These are phyloP conservation scores for Bidens hawaiensis DNA, from an alignment of 140 eudicot genomes.

Conservation along the genomic window DNA sequence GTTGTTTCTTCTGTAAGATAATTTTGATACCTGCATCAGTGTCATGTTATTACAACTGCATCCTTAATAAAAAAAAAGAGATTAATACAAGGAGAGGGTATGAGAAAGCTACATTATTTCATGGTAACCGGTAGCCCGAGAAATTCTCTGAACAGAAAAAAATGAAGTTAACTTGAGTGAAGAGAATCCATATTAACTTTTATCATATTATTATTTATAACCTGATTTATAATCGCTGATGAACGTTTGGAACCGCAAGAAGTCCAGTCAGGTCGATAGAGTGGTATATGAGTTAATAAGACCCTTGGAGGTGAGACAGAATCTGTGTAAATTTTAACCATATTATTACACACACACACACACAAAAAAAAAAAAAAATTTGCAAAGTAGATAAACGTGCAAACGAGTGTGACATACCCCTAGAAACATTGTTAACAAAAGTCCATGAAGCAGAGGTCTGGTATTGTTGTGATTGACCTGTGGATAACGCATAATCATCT, in stretches of 20 bases:
- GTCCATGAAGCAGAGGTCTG: slow-evolving; percentile 55
- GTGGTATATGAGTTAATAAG: slow-evolving; percentile 83
- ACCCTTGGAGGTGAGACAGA: slow-evolving; percentile 54
- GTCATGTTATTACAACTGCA: slow-evolving; percentile 4
- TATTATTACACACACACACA: neutral
- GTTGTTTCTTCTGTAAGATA: slow-evolving; percentile 62
- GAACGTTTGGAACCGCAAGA: slow-evolving; percentile 84
- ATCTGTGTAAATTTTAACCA: slow-evolving; percentile 34
- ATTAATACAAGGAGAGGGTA: slow-evolving; percentile 1
- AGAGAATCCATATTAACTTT: neutral
- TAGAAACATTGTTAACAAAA: slow-evolving; percentile 38
- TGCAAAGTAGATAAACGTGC: neutral
- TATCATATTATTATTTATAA: slow-evolving; percentile 16
- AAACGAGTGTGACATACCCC: slow-evolving; percentile 40
- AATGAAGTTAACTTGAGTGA: slow-evolving; percentile 7
- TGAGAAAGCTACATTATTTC: slow-evolving; percentile 56
- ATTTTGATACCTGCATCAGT: slow-evolving; percentile 76
- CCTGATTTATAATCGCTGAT: slow-evolving; percentile 82
- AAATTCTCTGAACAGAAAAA: slow-evolving; percentile 66
- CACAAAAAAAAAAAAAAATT: neutral
- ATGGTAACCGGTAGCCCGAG: slow-evolving; percentile 33
- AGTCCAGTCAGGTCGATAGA: slow-evolving; percentile 81
- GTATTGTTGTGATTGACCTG: slow-evolving; percentile 50
- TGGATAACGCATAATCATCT: slow-evolving; percentile 7
- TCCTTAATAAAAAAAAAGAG: slow-evolving; percentile 4